Conservation (phyloP, 2,329 filamentous ascomycete species). For the Diplodia intermedia region DNA sequence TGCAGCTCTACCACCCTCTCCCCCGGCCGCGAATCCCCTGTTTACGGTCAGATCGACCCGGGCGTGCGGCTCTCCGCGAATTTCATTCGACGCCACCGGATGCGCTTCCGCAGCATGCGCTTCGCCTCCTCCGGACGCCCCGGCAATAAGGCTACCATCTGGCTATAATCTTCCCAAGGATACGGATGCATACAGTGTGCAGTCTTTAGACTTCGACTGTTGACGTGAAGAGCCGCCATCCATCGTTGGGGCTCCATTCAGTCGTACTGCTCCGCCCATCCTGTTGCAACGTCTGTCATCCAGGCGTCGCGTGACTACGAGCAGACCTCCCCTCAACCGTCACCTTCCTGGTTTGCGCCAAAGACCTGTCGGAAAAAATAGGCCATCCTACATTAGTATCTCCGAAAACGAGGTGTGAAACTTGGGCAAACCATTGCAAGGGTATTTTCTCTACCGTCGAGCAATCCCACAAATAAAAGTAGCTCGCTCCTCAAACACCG, state of each 20-base stretch:
- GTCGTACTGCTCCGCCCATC: neutral
- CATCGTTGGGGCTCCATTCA: neutral
- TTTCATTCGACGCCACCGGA: constrained; percentile 20
- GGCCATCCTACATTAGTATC: neutral
- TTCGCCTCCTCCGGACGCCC: neutral
- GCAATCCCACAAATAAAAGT: constrained; percentile 4
- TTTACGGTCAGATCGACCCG: constrained; percentile 17
- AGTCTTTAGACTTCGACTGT: neutral
- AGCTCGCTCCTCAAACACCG: constrained; percentile 14
- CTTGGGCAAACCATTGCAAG: constrained; percentile 12
- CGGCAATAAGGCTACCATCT: neutral
- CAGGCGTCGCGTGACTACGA: neutral
- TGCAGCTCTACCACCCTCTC: constrained; percentile 24
- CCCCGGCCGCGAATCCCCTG: constrained; percentile 14
- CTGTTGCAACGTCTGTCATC: neutral
- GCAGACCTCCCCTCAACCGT: neutral
- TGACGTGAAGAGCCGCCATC: neutral
- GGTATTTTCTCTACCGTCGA: constrained; percentile 24
- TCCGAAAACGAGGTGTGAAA: neutral
- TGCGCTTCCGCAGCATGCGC: neutral
- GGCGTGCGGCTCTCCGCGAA: constrained; percentile 4
- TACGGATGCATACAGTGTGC: neutral
- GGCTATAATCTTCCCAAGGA: neutral
- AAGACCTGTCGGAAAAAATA: neutral
- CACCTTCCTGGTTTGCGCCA: constrained; percentile 1